Evolutionary conservation across 2,329 filamentous ascomycete species (phyloP), one percentile per base, ranked within the genome.

Genomic region (Neonectria punicea): DNA sequence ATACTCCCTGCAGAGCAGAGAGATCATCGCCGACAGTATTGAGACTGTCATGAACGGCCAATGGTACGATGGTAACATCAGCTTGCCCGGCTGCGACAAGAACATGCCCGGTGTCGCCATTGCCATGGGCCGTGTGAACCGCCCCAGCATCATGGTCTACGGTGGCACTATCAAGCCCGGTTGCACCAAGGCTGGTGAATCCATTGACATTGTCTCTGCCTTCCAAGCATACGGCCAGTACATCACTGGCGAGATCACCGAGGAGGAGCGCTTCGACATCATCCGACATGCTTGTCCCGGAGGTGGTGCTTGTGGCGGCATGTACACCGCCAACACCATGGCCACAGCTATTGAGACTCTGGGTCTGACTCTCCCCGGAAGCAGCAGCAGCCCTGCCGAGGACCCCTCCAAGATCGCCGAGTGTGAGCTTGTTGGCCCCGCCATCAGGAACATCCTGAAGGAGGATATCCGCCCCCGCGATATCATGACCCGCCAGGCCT

Each of bases 21-120:
- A 99, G 81, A 89, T 99, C 75, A 99, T 99, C 74, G 96, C 96
- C 75, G 96, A 99, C 83, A 97, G 93, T 67, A 97, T 99, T 76
- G 96, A 99, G 87, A 98, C 96, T 5, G 96, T 99, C 74, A 99
- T 98, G 94, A 92, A 94, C 72, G 96, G 94, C 16, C 96, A 99
- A 82, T 98, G 94, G 94, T 98, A 99, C 79, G 96, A 99, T 80
- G 95, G 90, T 73, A 98, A 98, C 81, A 92, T 99, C 78, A 97
- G 93, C 58, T 92, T 99, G 74, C 96, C 96, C 14, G 96, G 96
- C 53, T 99, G 96, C 82, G 96, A 99, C 87, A 99, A 99, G 89
- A 99, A 99, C 84, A 98, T 99, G 96, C 94, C 94, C 1, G 93
- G 93, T 80, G 93, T 96, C 13, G 83, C 94, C 74, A 96, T 96